These are phyloP conservation scores for Colletotrichum sp. DNA, from an alignment of 2,329 filamentous ascomycete species.

Conservation along the genomic window DNA sequence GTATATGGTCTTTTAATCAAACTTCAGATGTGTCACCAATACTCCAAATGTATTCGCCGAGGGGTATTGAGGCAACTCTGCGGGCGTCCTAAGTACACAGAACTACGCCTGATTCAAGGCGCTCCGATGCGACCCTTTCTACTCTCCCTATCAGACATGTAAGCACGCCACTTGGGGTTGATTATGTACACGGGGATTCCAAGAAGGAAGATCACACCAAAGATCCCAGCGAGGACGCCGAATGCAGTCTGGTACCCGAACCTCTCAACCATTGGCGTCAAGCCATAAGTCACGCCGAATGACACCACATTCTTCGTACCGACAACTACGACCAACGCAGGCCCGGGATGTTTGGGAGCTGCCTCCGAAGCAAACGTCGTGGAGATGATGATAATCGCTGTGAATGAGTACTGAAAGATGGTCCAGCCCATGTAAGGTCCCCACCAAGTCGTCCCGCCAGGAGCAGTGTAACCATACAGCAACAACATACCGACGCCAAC, in stretches of 20 bases:
- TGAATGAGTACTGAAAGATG: slow-evolving; percentile 31
- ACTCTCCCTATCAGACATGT: not conserved
- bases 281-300: slow-evolving; percentile 34
- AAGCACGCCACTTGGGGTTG: slow-evolving; percentile 22
- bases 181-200: slow-evolving; percentile 25
- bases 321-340: slow-evolving; percentile 35
- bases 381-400: slow-evolving; percentile 29
- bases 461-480: slow-evolving; percentile 21
- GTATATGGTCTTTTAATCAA: not conserved
- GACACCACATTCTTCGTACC: slow-evolving; percentile 37
- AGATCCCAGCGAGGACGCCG: slow-evolving; percentile 22
- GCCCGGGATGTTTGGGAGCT: slow-evolving; percentile 36
- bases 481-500: slow-evolving; percentile 23
- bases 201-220: slow-evolving; percentile 24
- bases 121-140: not conserved
- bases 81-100: not conserved
- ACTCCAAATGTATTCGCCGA: not conserved
- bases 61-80: not conserved
- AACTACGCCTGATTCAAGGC: not conserved
- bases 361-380: slow-evolving; percentile 38
- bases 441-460: slow-evolving; percentile 4
- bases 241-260: slow-evolving; percentile 23
- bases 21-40: not conserved
- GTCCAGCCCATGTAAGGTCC: slow-evolving; percentile 34
- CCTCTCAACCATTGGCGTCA: slow-evolving; percentile 33